phyloP scores from a whole-genome alignment of 352 stramenopile species.

The Globisporangium megalacanthum region DNA sequence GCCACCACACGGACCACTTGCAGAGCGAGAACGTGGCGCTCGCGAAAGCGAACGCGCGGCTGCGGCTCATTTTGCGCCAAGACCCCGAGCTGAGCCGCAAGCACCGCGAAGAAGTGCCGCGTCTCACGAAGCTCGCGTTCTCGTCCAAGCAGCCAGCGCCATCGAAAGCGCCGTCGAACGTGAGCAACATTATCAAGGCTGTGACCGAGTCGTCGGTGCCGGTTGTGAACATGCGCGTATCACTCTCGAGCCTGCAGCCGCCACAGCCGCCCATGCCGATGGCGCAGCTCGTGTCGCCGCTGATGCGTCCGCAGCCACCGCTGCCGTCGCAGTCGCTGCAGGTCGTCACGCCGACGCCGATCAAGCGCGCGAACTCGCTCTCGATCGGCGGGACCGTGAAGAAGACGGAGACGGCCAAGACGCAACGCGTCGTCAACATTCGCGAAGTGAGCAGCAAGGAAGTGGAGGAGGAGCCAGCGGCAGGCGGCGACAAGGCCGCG shows the following conservation, averaged over 20 bases:
- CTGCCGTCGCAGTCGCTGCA: constrained; percentile 15
- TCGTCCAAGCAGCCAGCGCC: constrained; percentile 56
- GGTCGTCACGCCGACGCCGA: constrained; percentile 26
- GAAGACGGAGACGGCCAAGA: constrained; percentile 59
- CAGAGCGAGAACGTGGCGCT: constrained; percentile 81
- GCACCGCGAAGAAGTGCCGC: constrained; percentile 79
- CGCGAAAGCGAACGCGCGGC: constrained; percentile 75
- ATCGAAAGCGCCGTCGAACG: constrained; percentile 33
- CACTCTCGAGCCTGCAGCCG: constrained; percentile 41
- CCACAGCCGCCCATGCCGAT: constrained; percentile 17
- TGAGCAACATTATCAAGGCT: constrained; percentile 36
- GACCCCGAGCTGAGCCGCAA: constrained; percentile 81
- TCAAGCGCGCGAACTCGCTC: constrained; percentile 57
- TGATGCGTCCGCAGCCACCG: constrained; percentile 11
- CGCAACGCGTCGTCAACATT: constrained; percentile 74
- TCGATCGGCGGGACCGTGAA: constrained; percentile 25
- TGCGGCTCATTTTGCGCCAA: constrained; percentile 78
- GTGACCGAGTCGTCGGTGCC: constrained; percentile 31
- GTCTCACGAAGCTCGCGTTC: constrained; percentile 75
- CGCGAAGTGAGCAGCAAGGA: constrained; percentile 34
- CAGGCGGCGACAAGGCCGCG: constrained; percentile 1
- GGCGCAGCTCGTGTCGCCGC: too few relatives aligned
- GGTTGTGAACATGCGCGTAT: constrained; percentile 35
- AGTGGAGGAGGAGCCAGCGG: constrained; percentile 10
- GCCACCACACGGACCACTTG: constrained; percentile 71